Base-by-base conservation (phyloP, 495 filamentous ascomycete genomes). In the Hypomontagnella monticulosa region DNA sequence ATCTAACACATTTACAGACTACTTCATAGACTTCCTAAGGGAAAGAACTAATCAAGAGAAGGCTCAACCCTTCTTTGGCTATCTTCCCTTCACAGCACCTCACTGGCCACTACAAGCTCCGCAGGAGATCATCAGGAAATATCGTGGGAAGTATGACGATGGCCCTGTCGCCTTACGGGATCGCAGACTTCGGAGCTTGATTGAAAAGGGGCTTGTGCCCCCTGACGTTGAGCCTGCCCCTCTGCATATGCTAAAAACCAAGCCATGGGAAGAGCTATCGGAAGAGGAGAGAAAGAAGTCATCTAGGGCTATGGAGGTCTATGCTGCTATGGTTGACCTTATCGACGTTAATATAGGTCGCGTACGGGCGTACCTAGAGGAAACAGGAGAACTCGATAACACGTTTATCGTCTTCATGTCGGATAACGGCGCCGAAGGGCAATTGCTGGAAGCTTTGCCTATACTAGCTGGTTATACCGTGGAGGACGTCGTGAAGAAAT, bases 401-500 rank as follows among this genome's bases (percentile, higher is more conserved):
- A 88, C 87, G 4, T 85, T 87, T 46, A 79, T 88, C 27, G 80
- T 84, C 68, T 88, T 88, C 76, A 84, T 89, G 81, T 84, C 81
- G 33, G 84, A 88, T 69, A 88, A 88, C 59, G 85, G 86, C n/a
- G 86, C 87, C 34, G 86, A 88, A 59, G 87, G 85, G 16, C 83
- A 83, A 20, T 79, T 83, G 36, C 83, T 87, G 57, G 85, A 88
- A 61, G 85, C 85, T 9, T 82, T 84, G 52, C 85, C 87, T 1
- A 53, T 69, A 36, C 81, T 80, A 63, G 75, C 79, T 59, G 70
- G 77, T 19, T 73, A 77, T 11, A 76, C 74, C 4, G 79, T 83
- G 30, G 76, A 84, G 64, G 78, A 79, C 14, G 81, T 84, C 44
- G 74, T 89, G 4, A 73, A 85, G 57, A 85, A 87, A 66, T 87